These are phyloP conservation scores for Jamesozyma spencerorum DNA, from an alignment of 805 yeast species.

Conservation along the genomic window DNA sequence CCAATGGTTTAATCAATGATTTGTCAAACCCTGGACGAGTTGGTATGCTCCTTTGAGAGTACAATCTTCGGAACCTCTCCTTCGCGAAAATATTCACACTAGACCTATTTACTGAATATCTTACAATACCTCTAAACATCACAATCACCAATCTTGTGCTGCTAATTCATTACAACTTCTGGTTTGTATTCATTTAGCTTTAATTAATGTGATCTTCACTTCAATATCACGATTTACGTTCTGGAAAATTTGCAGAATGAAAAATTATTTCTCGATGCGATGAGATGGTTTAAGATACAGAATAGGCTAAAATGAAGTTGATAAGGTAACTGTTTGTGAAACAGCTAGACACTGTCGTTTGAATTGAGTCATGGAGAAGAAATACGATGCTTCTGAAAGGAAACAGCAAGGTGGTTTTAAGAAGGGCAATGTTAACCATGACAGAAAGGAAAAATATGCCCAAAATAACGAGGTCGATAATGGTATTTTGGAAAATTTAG, in stretches of 20 bases:
- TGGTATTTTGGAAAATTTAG: conserved; percentile 22
- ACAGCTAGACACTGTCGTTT: not conserved
- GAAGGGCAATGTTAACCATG: conserved; percentile 3
- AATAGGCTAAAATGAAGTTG: too few species aligned
- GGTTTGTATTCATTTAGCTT: too few species aligned
- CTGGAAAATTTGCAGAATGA: conserved; percentile 1
- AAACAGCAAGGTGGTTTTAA: not conserved
- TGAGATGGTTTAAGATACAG: not conserved
- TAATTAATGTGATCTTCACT: too few species aligned
- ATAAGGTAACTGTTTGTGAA: too few species aligned
- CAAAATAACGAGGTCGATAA: conserved; percentile 20
- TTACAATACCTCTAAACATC: too few species aligned
- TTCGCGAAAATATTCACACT: too few species aligned
- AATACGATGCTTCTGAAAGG: not conserved
- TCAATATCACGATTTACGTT: too few species aligned
- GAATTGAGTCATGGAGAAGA: not conserved
- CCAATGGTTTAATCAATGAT: conserved; percentile 32
- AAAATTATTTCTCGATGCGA: conserved; percentile 1
- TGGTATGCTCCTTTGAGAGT: too few species aligned
- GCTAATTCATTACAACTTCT: too few species aligned
- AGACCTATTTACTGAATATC: too few species aligned
- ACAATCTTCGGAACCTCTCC: too few species aligned
- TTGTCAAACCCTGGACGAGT: conserved; percentile 16
- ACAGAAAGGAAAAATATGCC: conserved; percentile 7
- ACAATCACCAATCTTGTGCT: too few species aligned